phyloP scores from a whole-genome alignment of 1,284 basidiomycete genomes.

The Moesziomyces parantarcticus region DNA sequence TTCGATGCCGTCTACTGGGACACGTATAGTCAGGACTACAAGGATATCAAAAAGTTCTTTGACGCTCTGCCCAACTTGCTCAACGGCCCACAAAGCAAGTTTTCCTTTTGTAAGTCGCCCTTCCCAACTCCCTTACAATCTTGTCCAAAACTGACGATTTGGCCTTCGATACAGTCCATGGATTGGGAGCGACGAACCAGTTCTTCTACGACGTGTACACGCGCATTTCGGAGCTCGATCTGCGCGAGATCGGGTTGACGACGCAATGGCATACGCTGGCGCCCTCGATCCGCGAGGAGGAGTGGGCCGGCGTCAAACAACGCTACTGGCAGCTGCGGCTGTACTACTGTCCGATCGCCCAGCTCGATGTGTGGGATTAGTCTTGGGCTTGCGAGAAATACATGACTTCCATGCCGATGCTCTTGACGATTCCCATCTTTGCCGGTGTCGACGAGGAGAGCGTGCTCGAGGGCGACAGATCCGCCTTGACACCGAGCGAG shows the following conservation, averaged over 20 bases:
- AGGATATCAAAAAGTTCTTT: constrained; percentile 84
- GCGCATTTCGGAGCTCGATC: constrained; percentile 83
- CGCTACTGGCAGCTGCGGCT: constrained; percentile 60
- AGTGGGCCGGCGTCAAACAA: constrained; percentile 60
- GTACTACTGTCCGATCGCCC: constrained; percentile 49
- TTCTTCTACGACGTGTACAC: constrained; percentile 87
- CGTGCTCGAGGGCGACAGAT: constrained; percentile 79
- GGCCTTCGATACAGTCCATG: constrained; percentile 74
- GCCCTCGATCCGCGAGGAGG: constrained; percentile 49
- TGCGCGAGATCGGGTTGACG: constrained; percentile 80
- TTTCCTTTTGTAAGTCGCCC: constrained; percentile 76
- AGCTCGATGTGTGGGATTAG: constrained; percentile 24
- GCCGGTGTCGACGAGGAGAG: constrained; percentile 72
- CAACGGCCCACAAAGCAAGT: constrained; percentile 77
- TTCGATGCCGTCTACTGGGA: constrained; percentile 96
- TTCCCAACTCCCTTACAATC: background rate
- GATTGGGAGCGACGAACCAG: constrained; percentile 90
- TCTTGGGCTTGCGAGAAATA: constrained; percentile 74
- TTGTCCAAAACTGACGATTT: background rate
- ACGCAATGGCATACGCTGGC: constrained; percentile 79
- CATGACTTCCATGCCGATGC: constrained; percentile 87
- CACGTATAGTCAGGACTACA: constrained; percentile 89
- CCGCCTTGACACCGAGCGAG: constrained; percentile 86
- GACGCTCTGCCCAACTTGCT: constrained; percentile 82
- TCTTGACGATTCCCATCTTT: constrained; percentile 71